Conservation (phyloP, 2,329 filamentous ascomycete genomes). For the Pestalotiopsis sp. region DNA sequence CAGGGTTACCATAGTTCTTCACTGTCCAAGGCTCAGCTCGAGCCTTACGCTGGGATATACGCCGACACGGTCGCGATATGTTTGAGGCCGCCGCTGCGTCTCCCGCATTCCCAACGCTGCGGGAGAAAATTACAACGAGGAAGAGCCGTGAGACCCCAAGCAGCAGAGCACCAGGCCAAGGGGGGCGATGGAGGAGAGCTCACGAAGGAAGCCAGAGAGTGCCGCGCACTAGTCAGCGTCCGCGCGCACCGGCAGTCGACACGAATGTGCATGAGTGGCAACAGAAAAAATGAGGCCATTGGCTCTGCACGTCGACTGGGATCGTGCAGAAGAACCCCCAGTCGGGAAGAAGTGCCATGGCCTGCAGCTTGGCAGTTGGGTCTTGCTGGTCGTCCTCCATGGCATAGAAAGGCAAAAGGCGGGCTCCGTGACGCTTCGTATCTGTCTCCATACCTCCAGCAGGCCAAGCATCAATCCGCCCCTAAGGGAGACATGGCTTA, state of each 20-base stretch:
- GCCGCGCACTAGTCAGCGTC: slow-evolving; percentile 1
- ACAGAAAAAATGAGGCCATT: background rate
- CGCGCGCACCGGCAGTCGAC: slow-evolving; percentile 6
- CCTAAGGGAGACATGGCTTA: background rate
- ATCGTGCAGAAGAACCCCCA: background rate
- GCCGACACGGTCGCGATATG: background rate
- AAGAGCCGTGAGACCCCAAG: slow-evolving; percentile 30
- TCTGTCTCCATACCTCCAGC: background rate
- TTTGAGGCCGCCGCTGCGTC: slow-evolving; percentile 1
- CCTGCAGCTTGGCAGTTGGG: background rate
- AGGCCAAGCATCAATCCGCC: background rate
- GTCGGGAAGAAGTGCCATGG: background rate
- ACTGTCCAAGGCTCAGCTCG: background rate
- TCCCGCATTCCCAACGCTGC: slow-evolving; percentile 13
- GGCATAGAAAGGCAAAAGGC: background rate
- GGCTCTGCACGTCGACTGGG: background rate
- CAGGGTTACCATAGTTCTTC: background rate
- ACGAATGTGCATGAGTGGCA: background rate
- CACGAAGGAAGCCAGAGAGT: background rate
- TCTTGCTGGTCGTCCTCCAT: background rate
- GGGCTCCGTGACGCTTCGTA: background rate
- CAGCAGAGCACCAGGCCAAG: background rate
- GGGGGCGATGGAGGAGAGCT: too few relatives aligned
- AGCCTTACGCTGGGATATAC: slow-evolving; percentile 1
- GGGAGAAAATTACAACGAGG: slow-evolving; percentile 29